A percentile compares a stretch with the other conserved stretches of the same genome.
Evolutionary conservation across 1,284 basidiomycete genomes (phyloP).

Genomic region (Moesziomyces antarcticus): DNA sequence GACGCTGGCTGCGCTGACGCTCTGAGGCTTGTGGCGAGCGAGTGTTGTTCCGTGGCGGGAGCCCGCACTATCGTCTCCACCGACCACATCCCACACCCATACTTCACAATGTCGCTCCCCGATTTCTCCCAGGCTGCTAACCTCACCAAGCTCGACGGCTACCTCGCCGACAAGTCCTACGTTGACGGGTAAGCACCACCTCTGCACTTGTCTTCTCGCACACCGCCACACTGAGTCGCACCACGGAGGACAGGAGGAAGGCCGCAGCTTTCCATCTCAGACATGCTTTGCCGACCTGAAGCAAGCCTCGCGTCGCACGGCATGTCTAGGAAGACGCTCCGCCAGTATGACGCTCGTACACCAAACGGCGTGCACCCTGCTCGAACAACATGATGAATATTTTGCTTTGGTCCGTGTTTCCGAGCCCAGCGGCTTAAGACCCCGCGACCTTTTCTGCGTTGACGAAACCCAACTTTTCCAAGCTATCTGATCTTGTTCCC

Average conservation of each 20-base stretch:
- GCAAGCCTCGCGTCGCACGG: no score
- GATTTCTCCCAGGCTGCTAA: constrained; percentile 62
- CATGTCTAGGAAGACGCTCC: background rate
- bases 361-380: background rate
- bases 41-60: background rate
- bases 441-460: constrained; percentile 66
- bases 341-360: background rate
- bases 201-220: background rate
- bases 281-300: background rate
- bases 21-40: background rate
- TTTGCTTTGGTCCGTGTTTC: constrained; percentile 69
- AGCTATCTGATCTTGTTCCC: constrained; percentile 60
- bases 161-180: constrained; percentile 64
- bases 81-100: constrained; percentile 21
- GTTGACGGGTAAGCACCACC: constrained; percentile 63
- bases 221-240: background rate
- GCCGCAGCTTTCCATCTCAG: background rate
- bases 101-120: constrained; percentile 64
- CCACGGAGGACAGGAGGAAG: background rate
- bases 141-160: constrained; percentile 61
- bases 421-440: constrained; percentile 69
- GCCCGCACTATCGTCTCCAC: background rate
- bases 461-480: constrained; percentile 65
- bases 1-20: background rate
- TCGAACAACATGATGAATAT: constrained; percentile 59